These are phyloP conservation scores for Ceratobasidium sp. DNA, from an alignment of 1,284 basidiomycete genomes.

Conservation along the genomic window DNA sequence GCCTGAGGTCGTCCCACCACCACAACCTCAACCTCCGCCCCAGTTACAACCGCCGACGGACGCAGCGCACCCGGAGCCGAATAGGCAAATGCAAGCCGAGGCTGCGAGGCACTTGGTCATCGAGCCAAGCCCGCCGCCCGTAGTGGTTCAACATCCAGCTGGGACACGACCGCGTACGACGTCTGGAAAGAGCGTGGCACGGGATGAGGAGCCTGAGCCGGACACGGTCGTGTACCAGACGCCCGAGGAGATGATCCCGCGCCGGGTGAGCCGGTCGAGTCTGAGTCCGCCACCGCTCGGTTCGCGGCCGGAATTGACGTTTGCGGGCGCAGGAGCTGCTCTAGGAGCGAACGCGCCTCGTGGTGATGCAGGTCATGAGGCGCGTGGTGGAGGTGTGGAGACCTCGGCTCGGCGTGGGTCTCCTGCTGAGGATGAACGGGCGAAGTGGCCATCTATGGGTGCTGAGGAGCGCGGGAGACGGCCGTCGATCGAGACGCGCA, in stretches of 20 bases:
- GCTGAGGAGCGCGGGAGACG: slow-evolving; percentile 22
- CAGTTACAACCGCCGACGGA: background rate
- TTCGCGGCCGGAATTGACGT: slow-evolving; percentile 31
- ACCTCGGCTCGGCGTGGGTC: slow-evolving; percentile 23
- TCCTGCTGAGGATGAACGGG: slow-evolving; percentile 15
- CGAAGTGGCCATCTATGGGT: slow-evolving; percentile 17
- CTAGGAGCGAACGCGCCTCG: slow-evolving; percentile 20
- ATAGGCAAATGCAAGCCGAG: slow-evolving; percentile 21
- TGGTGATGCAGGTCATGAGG: slow-evolving; percentile 32
- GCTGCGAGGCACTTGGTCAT: slow-evolving; percentile 19
- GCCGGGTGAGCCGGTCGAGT: slow-evolving; percentile 9
- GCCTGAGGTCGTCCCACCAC: slow-evolving; percentile 1
- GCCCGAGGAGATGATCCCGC: background rate
- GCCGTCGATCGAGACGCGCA: slow-evolving; percentile 23
- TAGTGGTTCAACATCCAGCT: background rate
- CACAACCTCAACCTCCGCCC: too few relatives aligned
- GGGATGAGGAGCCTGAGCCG: slow-evolving; percentile 20
- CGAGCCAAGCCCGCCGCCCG: slow-evolving; percentile 27
- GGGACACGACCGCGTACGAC: slow-evolving; percentile 15
- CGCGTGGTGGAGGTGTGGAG: slow-evolving; percentile 7
- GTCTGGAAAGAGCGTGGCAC: slow-evolving; percentile 16
- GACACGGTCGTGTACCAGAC: slow-evolving; percentile 38
- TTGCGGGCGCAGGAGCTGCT: slow-evolving; percentile 17
- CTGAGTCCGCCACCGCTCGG: slow-evolving; percentile 16
- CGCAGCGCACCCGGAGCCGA: slow-evolving; percentile 10